phyloP scores from a whole-genome alignment of 495 filamentous ascomycete genomes.

The Apiosordaria backusii region DNA sequence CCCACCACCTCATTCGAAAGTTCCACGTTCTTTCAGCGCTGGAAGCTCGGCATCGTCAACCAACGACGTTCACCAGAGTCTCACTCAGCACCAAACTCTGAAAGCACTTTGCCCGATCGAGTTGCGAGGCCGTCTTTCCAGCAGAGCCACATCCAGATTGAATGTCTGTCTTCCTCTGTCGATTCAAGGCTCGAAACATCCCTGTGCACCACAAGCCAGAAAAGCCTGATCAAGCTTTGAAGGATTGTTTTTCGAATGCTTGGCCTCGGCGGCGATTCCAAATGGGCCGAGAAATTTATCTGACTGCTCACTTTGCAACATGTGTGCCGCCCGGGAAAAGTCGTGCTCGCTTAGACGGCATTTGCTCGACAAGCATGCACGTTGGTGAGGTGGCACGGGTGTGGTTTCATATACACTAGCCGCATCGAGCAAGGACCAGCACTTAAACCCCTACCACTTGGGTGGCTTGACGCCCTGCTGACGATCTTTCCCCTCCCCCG shows the following conservation, averaged over 20 bases:
- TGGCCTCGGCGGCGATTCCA: background rate
- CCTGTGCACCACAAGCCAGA: background rate
- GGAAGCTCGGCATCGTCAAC: background rate
- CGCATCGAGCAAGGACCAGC: background rate
- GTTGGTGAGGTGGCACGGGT: background rate
- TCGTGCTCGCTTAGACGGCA: too few relatives aligned
- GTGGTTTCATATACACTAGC: background rate
- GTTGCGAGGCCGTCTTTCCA: background rate
- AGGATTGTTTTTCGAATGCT: background rate
- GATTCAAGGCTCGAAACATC: background rate
- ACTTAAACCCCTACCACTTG: background rate
- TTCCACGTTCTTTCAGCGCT: background rate
- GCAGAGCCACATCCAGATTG: too few relatives aligned
- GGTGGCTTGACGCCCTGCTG: background rate
- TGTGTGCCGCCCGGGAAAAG: background rate
- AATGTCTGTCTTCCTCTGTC: too few relatives aligned
- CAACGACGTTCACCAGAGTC: background rate
- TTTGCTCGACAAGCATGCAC: background rate
- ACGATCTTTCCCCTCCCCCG: background rate
- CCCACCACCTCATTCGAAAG: too few relatives aligned
- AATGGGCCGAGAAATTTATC: background rate
- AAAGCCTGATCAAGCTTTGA: background rate
- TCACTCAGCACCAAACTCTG: background rate
- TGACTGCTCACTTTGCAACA: background rate
- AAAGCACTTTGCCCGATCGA: background rate